These are phyloP conservation scores for Grosmannia clavigera DNA, from an alignment of 2,329 filamentous ascomycete species.

Conservation along the genomic window DNA sequence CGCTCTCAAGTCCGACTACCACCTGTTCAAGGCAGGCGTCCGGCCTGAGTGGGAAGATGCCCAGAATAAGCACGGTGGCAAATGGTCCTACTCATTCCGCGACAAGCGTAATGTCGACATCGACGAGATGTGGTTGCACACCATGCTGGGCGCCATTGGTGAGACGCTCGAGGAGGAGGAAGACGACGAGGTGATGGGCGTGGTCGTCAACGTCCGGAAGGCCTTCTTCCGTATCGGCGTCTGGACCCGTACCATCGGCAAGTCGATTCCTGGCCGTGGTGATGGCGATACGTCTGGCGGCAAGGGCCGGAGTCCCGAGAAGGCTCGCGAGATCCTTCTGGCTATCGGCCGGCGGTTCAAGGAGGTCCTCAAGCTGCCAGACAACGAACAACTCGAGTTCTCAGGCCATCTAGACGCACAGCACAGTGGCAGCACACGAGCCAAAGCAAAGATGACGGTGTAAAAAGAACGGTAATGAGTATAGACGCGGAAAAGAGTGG, in stretches of 20 bases:
- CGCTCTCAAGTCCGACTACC: constrained; percentile 96
- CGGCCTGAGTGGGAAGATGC: constrained; percentile 97
- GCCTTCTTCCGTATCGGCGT: constrained; percentile 95
- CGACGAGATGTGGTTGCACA: constrained; percentile 91
- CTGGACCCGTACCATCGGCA: constrained; percentile 92
- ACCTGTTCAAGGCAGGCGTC: constrained; percentile 95
- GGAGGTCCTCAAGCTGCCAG: constrained; percentile 70
- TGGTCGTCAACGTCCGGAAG: constrained; percentile 97
- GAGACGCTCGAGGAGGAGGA: constrained; percentile 93
- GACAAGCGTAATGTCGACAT: constrained; percentile 86
- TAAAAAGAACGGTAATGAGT: constrained; percentile 29
- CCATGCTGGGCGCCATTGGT: constrained; percentile 92
- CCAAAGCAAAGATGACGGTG: constrained; percentile 85
- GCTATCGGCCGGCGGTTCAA: constrained; percentile 87
- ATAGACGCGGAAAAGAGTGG: not conserved
- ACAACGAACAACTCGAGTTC: constrained; percentile 76
- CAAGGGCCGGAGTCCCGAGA: constrained; percentile 66
- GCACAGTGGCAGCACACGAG: constrained; percentile 83
- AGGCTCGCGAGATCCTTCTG: constrained; percentile 74
- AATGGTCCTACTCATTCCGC: constrained; percentile 98
- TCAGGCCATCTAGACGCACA: constrained; percentile 93
- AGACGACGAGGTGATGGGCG: constrained; percentile 97
- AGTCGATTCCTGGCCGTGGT: constrained; percentile 64
- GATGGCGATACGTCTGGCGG: constrained; percentile 60
- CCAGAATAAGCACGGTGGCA: constrained; percentile 98